These are phyloP conservation scores for Fusarium ambrosium DNA, from an alignment of 2,329 filamentous ascomycete species.

Conservation along the genomic window DNA sequence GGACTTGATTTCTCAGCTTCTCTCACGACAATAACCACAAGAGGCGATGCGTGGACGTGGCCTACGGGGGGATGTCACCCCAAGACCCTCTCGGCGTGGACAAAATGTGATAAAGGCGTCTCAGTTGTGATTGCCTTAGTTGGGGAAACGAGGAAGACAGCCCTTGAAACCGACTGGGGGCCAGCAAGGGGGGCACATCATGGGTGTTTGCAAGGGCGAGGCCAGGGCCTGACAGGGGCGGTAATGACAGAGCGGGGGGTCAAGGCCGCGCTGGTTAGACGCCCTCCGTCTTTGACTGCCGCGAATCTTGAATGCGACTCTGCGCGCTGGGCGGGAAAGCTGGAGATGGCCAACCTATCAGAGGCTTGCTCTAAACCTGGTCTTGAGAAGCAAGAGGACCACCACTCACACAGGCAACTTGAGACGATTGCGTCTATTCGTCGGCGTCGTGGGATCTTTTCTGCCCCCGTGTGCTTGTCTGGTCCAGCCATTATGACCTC, in stretches of 20 bases:
- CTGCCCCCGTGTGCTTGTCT: constrained; percentile 17
- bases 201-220: constrained; percentile 35
- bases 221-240: constrained; percentile 30
- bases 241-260: constrained; percentile 36
- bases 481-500: neutral
- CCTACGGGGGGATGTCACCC: constrained; percentile 4
- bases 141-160: constrained; percentile 40
- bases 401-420: constrained; percentile 11
- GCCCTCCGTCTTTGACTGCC: constrained; percentile 40
- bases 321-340: constrained; percentile 30
- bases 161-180: constrained; percentile 27
- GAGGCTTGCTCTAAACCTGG: constrained; percentile 4
- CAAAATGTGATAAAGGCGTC: constrained; percentile 32
- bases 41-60: constrained; percentile 9
- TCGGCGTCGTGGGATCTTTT: constrained; percentile 1
- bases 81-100: constrained; percentile 4
- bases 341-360: constrained; percentile 15
- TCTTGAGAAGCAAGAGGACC: constrained; percentile 2
- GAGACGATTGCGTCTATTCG: constrained; percentile 23
- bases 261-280: constrained; percentile 32
- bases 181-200: constrained; percentile 13
- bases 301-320: constrained; percentile 37
- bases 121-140: constrained; percentile 39
- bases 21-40: constrained; percentile 16
- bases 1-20: constrained; percentile 6